Percentiles rank a stretch among this genome's conserved stretches.
phyloP scores from a whole-genome alignment of 805 yeast genomes.

The Candida palmyrensis region DNA sequence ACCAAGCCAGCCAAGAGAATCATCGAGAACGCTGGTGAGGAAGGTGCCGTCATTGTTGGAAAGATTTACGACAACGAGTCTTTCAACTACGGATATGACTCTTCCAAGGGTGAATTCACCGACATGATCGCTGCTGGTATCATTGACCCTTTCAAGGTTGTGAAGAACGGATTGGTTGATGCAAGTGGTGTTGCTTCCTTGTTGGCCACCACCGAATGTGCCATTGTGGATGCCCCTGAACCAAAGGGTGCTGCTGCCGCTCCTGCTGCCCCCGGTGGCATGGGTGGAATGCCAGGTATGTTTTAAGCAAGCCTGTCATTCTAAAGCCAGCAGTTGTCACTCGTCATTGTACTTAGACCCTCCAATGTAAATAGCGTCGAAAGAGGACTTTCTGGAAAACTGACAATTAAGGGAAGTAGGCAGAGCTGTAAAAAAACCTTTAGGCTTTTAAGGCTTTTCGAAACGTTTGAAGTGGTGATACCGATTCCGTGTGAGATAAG shows the following conservation, averaged over 20 bases:
- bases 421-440: no score
- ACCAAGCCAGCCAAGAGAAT: conserved; percentile 94
- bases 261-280: conserved; percentile 43
- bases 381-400: no score
- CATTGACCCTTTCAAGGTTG: conserved; percentile 98
- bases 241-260: conserved; percentile 56
- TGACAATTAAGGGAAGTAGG: no score
- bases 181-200: conserved; percentile 97
- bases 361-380: no score
- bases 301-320: no score
- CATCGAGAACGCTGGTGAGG: conserved; percentile 95
- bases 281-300: conserved; percentile 36
- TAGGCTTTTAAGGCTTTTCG: no score
- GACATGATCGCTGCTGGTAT: conserved; percentile 97
- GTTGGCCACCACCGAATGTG: conserved; percentile 97
- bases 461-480: no score
- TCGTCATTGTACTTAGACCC: no score
- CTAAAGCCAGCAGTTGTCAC: no score
- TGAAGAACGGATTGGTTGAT: conserved; percentile 90
- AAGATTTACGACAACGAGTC: conserved; percentile 65
- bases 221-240: conserved; percentile 92
- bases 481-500: no score
- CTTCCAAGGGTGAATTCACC: conserved; percentile 87
- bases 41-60: conserved; percentile 95
- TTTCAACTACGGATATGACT: conserved; percentile 88